Base-by-base conservation (phyloP, 306 rosid species). In the Hippophae tibetana region DNA sequence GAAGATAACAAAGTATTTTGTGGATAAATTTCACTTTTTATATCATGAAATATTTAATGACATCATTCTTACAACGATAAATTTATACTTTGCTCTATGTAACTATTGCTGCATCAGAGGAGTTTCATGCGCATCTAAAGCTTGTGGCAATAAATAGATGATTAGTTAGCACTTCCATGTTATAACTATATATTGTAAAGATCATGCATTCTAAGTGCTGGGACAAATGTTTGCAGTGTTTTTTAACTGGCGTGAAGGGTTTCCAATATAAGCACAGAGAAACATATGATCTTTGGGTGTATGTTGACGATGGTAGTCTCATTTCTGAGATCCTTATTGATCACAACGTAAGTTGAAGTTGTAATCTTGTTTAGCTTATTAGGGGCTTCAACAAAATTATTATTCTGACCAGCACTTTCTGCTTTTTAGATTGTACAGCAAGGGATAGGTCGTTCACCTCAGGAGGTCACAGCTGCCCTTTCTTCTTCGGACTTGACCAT, bases 221-320 rank as follows among this genome's bases (percentile, higher is more conserved):
- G 72, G 61, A 64, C 58, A 40, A 41, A 58, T n/a, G 41, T 78
- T 72, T 71, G 83, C 14, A 92, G 98, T 85, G 95, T 70, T 76
- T 85, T 77, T 72, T 92, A 82, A 87, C 98, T 60, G 96, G 93
- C 27, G 95, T 92, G 51, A 92, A 92, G 75, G 76, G 84, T 41
- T 92, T 92, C 82, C 93, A 80, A 49, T 92, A 67, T 69, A 83
- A 64, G 77, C 65, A 42, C 56, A 70, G 87, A 75, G 52, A 75
- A 65, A 72, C 81, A 42, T 92, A 81, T 47, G 92, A 92, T 49
- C 98, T 92, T 64, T 81, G 42, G 68, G 96, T 62, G 43, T 87
- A 81, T 69, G 79, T 92, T 47, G 98, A 92, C 60, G 98, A 92
- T 54, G 98, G 98, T 42, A 84, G 96, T 69, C 89, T 92, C 75